Evolutionary conservation across 768 basidiomycete genomes (phyloP), one percentile per base, ranked within the genome.

Genomic region (Tephrocybe sp.): DNA sequence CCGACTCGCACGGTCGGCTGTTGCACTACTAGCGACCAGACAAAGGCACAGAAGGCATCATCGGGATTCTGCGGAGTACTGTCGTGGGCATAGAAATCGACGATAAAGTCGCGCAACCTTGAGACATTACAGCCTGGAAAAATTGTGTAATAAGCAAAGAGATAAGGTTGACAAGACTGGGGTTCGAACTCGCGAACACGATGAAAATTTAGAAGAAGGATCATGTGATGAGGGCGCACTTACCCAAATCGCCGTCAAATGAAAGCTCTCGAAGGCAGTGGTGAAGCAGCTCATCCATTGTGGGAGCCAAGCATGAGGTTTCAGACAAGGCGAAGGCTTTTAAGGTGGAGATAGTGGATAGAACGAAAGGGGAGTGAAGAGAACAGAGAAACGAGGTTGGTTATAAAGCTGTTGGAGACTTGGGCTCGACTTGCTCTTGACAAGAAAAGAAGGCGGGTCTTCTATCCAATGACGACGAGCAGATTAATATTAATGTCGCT

Each of bases 231-330:
- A 51, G 23, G 51, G 48, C 49, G 79, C 87, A 73, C 26, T 26
- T 67, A 94, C 92, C 92, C 38, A 91, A 74, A 65, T 94, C 90
- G 5, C 92, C 92, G 61, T 94, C 92, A 67, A 93, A 94, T 5
- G 93, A 83, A 26, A 96, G 75, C 66, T 96, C 91, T 34, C 87
- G 85, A 32, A 93, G 76, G 63, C 88, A 88, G 64, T 92, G 85
- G 62, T 86, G 84, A 34, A 95, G 71, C 39, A 96, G 82, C 62
- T 92, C 86, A 64, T 95, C 92, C 87, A 95, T 92, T 33, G 38
- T 14, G 44, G 45, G 45, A 38, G 33, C 30, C 20, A 38, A 33
- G 46, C 38, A 47, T 42, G 32, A 33, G 39, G 16, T 52, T 52
- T 46, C 45, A 44, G 16, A 31, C 26, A 20, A 20, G n/a, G 35